Base-by-base conservation (phyloP, 2,329 filamentous ascomycete species). In the Fusarium newnesense region DNA sequence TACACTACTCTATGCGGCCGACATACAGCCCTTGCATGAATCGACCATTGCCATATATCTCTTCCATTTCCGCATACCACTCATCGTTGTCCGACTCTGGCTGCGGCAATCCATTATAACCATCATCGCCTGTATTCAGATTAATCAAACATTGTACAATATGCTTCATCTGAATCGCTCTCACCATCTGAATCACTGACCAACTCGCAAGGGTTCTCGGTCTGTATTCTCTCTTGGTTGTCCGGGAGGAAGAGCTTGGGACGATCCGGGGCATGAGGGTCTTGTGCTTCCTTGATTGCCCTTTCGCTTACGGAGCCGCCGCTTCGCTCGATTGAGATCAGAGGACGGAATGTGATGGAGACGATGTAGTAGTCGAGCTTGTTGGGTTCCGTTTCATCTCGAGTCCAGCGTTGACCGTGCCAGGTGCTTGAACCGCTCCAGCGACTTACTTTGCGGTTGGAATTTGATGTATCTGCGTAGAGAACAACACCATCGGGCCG, bases 361-460 rank as follows among this genome's bases (percentile, higher is more conserved):
- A 79, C 78, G 39, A 87, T 76, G 69, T 85, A 83, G 64, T 86
- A 87, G 28, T 86, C 81, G 13, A 88, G 78, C 21, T 74, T 75
- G 9, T 81, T 80, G 1, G 79, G 76, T 24, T 78, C 73, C 0
- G 78, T 77, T 73, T 87, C 85, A 68, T 88, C 86, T 3, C 84
- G 80, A 2, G 80, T 15, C 83, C 85, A 87, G 11, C 81, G 78
- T 34, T 70, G 4, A 1, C 70, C 56, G 9, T 81, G 73, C 80
- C 85, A 84, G 2, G 80, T 81, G n/a, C 85, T 84, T 18, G 80
- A 81, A 0, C 87, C 87, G 3, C 76, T 83, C 87, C 87, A 88
- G 16, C 75, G 74, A 24, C 75, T 83, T 4, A 80, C 75, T 24
- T 79, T 64, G 9, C 75, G 77, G 30, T 76, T 78, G 11, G 60